Percentiles rank a stretch among this genome's conserved stretches.
phyloP scores from a whole-genome alignment of 345 rosid species.

The Camelina sativa region DNA sequence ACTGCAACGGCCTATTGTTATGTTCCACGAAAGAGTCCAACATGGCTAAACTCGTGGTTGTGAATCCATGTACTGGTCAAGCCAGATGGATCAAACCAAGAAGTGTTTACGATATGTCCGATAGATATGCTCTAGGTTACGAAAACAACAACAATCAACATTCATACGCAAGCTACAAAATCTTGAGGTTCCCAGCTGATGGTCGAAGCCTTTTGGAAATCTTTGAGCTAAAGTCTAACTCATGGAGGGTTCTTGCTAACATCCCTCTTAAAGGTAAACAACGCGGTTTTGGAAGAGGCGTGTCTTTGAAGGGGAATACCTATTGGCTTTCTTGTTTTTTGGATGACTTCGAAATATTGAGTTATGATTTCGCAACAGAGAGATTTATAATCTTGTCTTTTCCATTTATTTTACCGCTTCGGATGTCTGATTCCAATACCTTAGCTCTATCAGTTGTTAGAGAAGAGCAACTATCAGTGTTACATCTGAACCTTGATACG shows the following conservation, averaged over 20 bases:
- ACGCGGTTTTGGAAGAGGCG: too few species aligned
- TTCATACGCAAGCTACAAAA: conserved; percentile 8
- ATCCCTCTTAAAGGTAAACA: neutral
- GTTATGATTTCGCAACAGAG: conserved; percentile 25
- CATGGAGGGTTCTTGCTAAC: conserved; percentile 19
- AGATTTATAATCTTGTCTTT: neutral
- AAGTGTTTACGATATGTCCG: neutral
- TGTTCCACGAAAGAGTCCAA: neutral
- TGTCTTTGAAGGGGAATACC: neutral
- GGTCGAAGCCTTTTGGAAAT: neutral
- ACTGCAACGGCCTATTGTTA: conserved; percentile 12
- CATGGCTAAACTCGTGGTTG: neutral
- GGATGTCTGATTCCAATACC: neutral
- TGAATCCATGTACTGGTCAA: conserved; percentile 5
- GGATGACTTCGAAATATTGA: neutral
- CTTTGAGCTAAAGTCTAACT: conserved; percentile 12
- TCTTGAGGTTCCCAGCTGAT: neutral
- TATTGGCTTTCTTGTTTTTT: neutral
- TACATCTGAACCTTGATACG: rapidly evolving
- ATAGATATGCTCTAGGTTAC: conserved; percentile 10
- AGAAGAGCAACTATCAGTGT: neutral
- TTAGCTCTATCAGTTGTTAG: neutral
- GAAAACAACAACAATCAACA: conserved; percentile 1
- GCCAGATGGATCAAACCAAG: neutral
- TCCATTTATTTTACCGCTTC: neutral